Evolutionary conservation across 495 filamentous ascomycete genomes (phyloP).

Genomic region (Neohortaea acidophila): DNA sequence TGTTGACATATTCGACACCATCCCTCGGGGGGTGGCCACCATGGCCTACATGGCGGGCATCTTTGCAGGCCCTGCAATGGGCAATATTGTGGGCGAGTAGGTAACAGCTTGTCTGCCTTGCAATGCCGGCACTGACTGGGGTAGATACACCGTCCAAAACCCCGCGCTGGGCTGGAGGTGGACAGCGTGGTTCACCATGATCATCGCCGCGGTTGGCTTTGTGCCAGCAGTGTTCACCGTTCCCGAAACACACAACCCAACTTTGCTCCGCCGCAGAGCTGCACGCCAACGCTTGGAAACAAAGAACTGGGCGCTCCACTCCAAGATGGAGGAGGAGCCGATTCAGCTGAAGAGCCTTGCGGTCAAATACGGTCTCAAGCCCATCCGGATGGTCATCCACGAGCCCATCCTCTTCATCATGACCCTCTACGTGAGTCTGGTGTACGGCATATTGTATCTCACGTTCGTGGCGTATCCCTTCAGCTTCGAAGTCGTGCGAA

Average conservation of each 20-base stretch:
- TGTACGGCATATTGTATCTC: constrained; percentile 26
- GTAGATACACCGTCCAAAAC: constrained; percentile 6
- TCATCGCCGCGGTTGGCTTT: constrained; percentile 20
- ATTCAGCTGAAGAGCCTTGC: constrained; percentile 21
- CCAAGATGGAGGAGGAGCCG: constrained; percentile 38
- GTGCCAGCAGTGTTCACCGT: constrained; percentile 30
- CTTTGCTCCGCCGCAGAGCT: constrained; percentile 39
- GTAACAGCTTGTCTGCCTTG: neutral
- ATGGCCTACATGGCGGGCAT: constrained; percentile 37
- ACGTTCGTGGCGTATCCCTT: constrained; percentile 22
- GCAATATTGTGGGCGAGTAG: constrained; percentile 25
- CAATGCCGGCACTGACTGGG: neutral
- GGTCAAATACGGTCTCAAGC: constrained; percentile 18
- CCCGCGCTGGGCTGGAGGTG: constrained; percentile 11
- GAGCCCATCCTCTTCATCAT: constrained; percentile 45
- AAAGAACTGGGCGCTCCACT: constrained; percentile 40
- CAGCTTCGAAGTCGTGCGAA: constrained; percentile 17
- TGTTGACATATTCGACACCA: constrained; percentile 45
- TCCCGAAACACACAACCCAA: constrained; percentile 44
- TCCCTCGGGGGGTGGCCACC: constrained; percentile 43
- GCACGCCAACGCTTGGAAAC: constrained; percentile 40
- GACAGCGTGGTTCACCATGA: constrained; percentile 14
- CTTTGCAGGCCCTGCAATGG: constrained; percentile 42
- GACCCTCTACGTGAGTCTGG: constrained; percentile 26
- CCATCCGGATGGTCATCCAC: constrained; percentile 40